Evolutionary conservation across 2,329 filamentous ascomycete species (phyloP).

Genomic region (Talaromyces sp.): DNA sequence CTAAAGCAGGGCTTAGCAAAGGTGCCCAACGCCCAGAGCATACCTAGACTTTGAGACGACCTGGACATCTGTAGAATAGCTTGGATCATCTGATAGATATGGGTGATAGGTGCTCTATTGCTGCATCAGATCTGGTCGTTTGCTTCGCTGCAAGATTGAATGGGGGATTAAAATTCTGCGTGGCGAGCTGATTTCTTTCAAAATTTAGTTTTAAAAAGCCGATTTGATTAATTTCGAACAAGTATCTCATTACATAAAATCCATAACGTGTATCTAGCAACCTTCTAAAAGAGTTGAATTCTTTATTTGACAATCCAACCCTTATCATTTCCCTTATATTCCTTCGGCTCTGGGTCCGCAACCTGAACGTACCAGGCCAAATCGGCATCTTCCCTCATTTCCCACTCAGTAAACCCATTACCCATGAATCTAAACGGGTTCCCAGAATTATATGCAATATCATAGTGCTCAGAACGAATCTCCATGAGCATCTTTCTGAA

Average conservation of each 20-base stretch:
- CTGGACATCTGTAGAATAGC: neutral
- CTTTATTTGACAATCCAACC: neutral
- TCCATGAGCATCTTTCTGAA: constrained; percentile 23
- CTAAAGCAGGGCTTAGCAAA: neutral
- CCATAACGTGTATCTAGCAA: neutral
- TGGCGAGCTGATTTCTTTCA: no score
- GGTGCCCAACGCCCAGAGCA: neutral
- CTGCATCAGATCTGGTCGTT: neutral
- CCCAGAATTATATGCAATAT: constrained; percentile 20
- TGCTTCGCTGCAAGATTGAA: no score
- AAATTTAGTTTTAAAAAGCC: no score
- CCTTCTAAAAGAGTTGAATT: neutral
- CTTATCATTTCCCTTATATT: constrained; percentile 3
- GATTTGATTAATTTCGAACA: no score
- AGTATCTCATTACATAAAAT: neutral
- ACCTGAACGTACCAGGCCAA: constrained; percentile 4
- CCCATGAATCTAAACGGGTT: constrained; percentile 24
- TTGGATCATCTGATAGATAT: neutral
- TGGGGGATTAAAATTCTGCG: no score
- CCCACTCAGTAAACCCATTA: constrained; percentile 17
- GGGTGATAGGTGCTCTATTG: neutral
- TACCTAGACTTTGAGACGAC: neutral
- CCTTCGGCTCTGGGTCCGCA: neutral
- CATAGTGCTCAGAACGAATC: constrained; percentile 25
- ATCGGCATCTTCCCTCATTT: constrained; percentile 5